phyloP scores from a whole-genome alignment of 140 eudicot genomes.

The Eryngium alpinum region DNA sequence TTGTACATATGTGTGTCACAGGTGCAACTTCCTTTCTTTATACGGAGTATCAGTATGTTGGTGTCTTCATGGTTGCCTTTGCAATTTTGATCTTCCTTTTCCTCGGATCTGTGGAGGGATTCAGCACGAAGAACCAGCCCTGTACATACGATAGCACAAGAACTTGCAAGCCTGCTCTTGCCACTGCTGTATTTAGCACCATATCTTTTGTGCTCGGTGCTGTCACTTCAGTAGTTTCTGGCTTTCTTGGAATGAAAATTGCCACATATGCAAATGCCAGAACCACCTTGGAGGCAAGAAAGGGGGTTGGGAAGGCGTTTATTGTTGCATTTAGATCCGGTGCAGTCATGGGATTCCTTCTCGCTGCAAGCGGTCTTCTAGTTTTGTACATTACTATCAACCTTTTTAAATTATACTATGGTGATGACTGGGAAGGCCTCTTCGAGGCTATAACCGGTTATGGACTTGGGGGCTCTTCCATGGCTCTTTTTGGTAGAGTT shows the following conservation, averaged over 20 bases:
- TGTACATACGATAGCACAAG: conserved; percentile 66
- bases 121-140: conserved; percentile 58
- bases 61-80: conserved; percentile 75
- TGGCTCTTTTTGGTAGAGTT: conserved; percentile 60
- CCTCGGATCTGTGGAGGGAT: conserved; percentile 90
- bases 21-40: conserved; percentile 86
- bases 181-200: conserved; percentile 80
- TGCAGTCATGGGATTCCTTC: conserved; percentile 94
- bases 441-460: conserved; percentile 90
- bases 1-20: conserved; percentile 26
- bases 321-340: conserved; percentile 89
- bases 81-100: conserved; percentile 76
- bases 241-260: conserved; percentile 89
- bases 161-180: conserved; percentile 83
- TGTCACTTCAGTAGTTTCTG: conserved; percentile 80
- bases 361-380: conserved; percentile 90
- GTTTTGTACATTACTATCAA: conserved; percentile 68
- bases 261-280: conserved; percentile 95
- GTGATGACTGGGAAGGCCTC: conserved; percentile 90
- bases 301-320: conserved; percentile 85
- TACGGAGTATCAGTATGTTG: conserved; percentile 82
- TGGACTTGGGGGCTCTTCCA: conserved; percentile 89
- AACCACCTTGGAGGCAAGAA: conserved; percentile 90
- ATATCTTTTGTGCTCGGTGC: conserved; percentile 84
- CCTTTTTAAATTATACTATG: conserved; percentile 79